phyloP scores from a whole-genome alignment of 2,329 filamentous ascomycete genomes.

The Penicillium hordei region DNA sequence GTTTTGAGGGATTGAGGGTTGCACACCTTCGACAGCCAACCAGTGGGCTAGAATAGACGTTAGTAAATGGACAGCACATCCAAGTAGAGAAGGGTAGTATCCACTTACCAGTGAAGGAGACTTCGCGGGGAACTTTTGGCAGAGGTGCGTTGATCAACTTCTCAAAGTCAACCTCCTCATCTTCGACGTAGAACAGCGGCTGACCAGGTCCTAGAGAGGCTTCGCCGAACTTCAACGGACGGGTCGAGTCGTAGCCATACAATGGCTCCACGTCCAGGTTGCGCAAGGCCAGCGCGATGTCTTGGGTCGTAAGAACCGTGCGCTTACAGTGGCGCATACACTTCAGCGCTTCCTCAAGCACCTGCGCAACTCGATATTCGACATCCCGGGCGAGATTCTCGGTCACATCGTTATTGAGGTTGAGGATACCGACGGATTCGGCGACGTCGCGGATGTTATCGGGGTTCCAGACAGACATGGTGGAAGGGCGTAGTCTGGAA shows the following conservation, averaged over 20 bases:
- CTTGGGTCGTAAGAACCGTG: slow-evolving; percentile 83
- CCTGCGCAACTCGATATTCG: slow-evolving; percentile 90
- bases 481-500: slow-evolving; percentile 10
- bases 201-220: slow-evolving; percentile 91
- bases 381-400: slow-evolving; percentile 89
- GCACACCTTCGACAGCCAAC: slow-evolving; percentile 95
- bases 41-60: slow-evolving; percentile 69
- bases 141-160: slow-evolving; percentile 96
- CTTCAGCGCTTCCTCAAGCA: slow-evolving; percentile 89
- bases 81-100: not conserved
- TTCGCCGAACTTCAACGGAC: slow-evolving; percentile 87
- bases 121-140: slow-evolving; percentile 90
- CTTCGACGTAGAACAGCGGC: slow-evolving; percentile 94
- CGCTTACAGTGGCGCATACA: slow-evolving; percentile 92
- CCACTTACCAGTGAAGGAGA: slow-evolving; percentile 77
- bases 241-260: slow-evolving; percentile 91
- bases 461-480: slow-evolving; percentile 80
- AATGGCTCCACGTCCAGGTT: slow-evolving; percentile 91
- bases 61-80: slow-evolving; percentile 7
- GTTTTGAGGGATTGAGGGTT: slow-evolving; percentile 95
- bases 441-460: slow-evolving; percentile 96
- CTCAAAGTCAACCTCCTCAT: slow-evolving; percentile 98
- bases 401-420: slow-evolving; percentile 79
- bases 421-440: slow-evolving; percentile 86
- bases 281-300: slow-evolving; percentile 80